Conservation (phyloP, 352 stramenopile species). For the Phytopythium kandeliae region DNA sequence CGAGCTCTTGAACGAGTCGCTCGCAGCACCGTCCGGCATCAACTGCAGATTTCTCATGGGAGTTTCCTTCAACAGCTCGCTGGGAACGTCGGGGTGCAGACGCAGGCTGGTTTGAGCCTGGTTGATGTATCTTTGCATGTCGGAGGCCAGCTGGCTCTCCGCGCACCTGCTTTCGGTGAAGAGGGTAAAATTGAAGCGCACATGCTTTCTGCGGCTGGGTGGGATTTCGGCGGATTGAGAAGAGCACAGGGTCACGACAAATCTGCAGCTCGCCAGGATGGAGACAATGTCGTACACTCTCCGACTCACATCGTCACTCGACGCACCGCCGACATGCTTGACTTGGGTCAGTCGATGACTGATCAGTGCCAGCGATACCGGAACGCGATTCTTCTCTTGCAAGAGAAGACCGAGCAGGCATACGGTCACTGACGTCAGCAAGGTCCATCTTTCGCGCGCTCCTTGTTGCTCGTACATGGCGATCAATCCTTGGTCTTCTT, state of each 20-base stretch:
- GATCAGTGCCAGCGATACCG: conserved; percentile 22
- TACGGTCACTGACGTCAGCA: conserved; percentile 44
- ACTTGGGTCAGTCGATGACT: conserved; percentile 42
- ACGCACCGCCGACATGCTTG: conserved; percentile 16
- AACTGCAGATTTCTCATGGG: too few species aligned
- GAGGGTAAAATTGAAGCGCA: conserved; percentile 51
- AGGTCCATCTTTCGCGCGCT: conserved; percentile 37
- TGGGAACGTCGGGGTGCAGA: too few species aligned
- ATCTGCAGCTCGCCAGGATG: conserved; percentile 45
- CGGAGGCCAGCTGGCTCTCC: neutral
- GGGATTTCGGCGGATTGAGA: conserved; percentile 14
- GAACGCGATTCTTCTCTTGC: conserved; percentile 23
- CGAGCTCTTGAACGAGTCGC: conserved; percentile 40
- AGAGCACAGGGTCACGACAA: conserved; percentile 27
- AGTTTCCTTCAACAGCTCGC: too few species aligned
- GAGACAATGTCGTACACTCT: conserved; percentile 68
- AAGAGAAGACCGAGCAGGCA: conserved; percentile 56
- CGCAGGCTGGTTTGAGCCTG: neutral
- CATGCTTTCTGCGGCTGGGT: conserved; percentile 29
- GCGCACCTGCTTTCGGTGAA: conserved; percentile 10
- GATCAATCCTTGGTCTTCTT: conserved; percentile 41
- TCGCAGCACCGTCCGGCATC: conserved; percentile 28
- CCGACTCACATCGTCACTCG: conserved; percentile 33
- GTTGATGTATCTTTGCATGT: neutral
- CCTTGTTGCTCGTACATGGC: conserved; percentile 42